phyloP scores from a whole-genome alignment of 2,329 filamentous ascomycete species.

The Neofusicoccum sp. region DNA sequence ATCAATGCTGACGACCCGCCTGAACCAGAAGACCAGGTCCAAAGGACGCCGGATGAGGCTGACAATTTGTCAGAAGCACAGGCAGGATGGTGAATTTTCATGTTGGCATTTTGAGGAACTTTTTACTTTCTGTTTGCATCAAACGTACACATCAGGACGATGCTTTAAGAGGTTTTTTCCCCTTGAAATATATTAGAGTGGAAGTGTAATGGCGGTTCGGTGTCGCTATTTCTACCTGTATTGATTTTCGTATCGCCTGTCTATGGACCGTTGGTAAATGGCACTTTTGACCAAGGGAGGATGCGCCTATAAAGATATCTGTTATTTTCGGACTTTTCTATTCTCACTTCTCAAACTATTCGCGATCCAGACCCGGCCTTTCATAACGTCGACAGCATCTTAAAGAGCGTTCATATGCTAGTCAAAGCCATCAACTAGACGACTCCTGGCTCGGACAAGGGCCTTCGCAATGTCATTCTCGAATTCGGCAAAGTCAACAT shows the following conservation, averaged over 20 bases:
- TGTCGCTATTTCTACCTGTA: no score
- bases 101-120: neutral
- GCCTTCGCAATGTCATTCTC: neutral
- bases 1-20: constrained; percentile 1
- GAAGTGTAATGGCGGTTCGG: no score
- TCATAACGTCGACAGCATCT: neutral
- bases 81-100: neutral
- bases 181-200: no score
- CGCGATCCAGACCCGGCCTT: no score
- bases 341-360: no score
- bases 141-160: no score
- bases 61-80: neutral
- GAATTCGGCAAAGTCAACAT: neutral
- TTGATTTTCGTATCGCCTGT: no score
- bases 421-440: neutral
- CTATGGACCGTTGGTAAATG: no score
- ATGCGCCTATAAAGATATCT: no score
- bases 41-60: neutral
- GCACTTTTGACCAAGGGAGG: no score
- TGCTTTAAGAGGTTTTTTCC: no score
- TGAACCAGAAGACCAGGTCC: neutral
- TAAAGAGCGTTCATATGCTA: neutral
- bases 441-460: neutral
- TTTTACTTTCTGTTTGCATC: neutral
- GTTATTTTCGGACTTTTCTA: no score